Conservation (phyloP, 257 asterid species). For the Osmanthus fragrans region DNA sequence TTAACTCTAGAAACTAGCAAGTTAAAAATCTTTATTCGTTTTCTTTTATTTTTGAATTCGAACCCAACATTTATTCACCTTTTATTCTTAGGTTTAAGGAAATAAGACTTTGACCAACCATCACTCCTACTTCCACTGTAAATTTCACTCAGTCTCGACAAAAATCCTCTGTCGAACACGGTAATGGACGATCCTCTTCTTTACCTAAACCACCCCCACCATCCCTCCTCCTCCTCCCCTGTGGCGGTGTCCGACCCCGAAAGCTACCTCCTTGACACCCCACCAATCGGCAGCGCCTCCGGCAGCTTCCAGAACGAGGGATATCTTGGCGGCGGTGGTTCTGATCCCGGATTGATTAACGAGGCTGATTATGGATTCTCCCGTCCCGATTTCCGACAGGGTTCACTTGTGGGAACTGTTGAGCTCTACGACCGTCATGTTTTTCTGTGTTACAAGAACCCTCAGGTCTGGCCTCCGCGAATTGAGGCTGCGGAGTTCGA, state of each 20-base stretch:
- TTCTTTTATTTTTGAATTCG: too few species aligned
- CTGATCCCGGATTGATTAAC: slow-evolving; percentile 28
- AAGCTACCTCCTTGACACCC: slow-evolving; percentile 54
- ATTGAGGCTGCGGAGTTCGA: slow-evolving; percentile 97
- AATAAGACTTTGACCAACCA: neutral
- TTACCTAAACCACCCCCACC: slow-evolving; percentile 45
- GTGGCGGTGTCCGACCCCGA: slow-evolving; percentile 54
- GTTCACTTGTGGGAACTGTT: slow-evolving; percentile 67
- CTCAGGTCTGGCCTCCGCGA: slow-evolving; percentile 91
- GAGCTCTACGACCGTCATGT: slow-evolving; percentile 84
- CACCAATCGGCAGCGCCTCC: slow-evolving; percentile 81
- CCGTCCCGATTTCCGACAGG: slow-evolving; percentile 74
- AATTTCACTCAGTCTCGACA: neutral
- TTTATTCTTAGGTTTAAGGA: too few species aligned
- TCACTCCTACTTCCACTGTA: neutral
- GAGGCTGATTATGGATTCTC: slow-evolving; percentile 78
- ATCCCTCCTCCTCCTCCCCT: slow-evolving; percentile 56
- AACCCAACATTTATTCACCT: too few species aligned
- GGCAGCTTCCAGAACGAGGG: slow-evolving; percentile 91
- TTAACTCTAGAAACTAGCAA: too few species aligned
- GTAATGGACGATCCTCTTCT: slow-evolving; percentile 67
- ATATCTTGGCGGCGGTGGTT: slow-evolving; percentile 45
- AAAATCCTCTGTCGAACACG: slow-evolving; percentile 35
- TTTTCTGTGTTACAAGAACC: slow-evolving; percentile 86
- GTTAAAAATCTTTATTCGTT: too few species aligned